phyloP scores from a whole-genome alignment of 805 yeast species.

The Ogataea polymorpha region DNA sequence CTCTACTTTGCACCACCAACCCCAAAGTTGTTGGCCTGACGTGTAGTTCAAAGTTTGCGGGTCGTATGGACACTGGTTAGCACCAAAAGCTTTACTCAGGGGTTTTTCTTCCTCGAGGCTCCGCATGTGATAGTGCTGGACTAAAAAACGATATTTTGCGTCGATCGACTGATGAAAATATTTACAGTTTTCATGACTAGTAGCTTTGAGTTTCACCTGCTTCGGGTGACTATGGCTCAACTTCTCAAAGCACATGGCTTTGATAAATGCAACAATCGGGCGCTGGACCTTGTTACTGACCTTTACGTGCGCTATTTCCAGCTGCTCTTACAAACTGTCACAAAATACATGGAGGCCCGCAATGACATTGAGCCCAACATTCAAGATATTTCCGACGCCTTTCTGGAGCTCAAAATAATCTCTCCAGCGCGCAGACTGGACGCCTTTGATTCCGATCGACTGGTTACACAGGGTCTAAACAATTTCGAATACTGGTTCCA shows the following conservation, averaged over 20 bases:
- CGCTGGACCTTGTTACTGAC: conserved; percentile 76
- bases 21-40: not conserved
- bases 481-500: conserved; percentile 57
- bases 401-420: conserved; percentile 59
- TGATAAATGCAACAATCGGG: conserved; percentile 68
- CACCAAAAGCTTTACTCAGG: no score
- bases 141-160: not conserved
- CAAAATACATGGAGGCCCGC: conserved; percentile 46
- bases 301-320: conserved; percentile 62
- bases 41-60: no score
- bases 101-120: not conserved
- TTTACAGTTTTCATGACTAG: conserved; percentile 10
- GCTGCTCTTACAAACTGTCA: conserved; percentile 49
- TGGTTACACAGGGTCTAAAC: conserved; percentile 45
- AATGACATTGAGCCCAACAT: conserved; percentile 37
- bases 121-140: conserved; percentile 6
- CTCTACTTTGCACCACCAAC: no score
- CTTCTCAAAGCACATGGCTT: conserved; percentile 79
- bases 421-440: conserved; percentile 57
- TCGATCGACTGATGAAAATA: conserved; percentile 8
- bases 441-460: conserved; percentile 46
- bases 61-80: no score
- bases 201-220: conserved; percentile 30
- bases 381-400: conserved; percentile 71
- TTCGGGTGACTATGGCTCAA: conserved; percentile 41